Conservation (phyloP, 805 yeast species). For the Dipodascus albidus region DNA sequence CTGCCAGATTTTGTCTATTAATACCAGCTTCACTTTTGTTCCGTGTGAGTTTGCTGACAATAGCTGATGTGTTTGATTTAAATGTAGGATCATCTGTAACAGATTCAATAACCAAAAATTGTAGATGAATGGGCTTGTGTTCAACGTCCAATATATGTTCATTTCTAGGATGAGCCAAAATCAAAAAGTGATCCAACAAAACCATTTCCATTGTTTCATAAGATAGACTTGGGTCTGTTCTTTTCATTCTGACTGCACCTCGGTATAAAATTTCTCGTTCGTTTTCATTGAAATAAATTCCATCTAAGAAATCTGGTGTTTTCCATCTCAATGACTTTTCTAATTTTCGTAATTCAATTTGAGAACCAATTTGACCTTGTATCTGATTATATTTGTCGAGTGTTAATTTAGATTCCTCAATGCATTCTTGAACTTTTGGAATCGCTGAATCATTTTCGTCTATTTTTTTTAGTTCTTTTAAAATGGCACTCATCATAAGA, state of each 20-base stretch:
- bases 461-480: background rate
- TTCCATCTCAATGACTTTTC: background rate
- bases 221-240: background rate
- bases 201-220: slow-evolving; percentile 27
- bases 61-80: slow-evolving; percentile 7
- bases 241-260: background rate
- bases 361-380: background rate
- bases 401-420: background rate
- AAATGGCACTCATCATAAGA: background rate
- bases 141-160: slow-evolving; percentile 11
- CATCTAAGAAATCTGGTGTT: background rate
- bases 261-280: background rate
- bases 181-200: slow-evolving; percentile 57
- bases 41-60: background rate
- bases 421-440: background rate
- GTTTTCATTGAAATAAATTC: background rate
- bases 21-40: background rate
- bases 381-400: background rate
- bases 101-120: slow-evolving; percentile 47
- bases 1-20: slow-evolving; percentile 19
- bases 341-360: background rate
- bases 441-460: background rate
- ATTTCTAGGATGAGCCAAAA: slow-evolving; percentile 26
- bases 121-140: slow-evolving; percentile 28
- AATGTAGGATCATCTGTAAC: slow-evolving; percentile 29